Evolutionary conservation across 192 early-diverging fungal species (phyloP).

Genomic region (Entomortierella beljakovae): DNA sequence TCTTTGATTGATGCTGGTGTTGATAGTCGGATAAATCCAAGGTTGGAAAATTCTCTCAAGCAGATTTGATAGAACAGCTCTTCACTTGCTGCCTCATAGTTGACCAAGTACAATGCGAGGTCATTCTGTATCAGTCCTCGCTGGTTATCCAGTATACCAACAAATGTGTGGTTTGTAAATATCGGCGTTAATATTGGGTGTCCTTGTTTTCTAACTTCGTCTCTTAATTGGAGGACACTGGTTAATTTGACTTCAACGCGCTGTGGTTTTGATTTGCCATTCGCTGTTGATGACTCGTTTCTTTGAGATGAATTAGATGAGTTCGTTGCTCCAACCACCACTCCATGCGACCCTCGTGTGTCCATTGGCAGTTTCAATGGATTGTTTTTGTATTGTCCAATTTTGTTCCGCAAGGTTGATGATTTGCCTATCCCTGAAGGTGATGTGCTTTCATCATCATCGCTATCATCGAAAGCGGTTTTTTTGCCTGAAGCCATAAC

Average conservation of each 20-base stretch:
- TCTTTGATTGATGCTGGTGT: slow-evolving; percentile 75
- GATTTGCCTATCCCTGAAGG: not conserved
- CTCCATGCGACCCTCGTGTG: not conserved
- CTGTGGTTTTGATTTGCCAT: slow-evolving; percentile 22
- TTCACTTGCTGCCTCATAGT: slow-evolving; percentile 82
- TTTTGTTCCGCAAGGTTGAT: slow-evolving; percentile 23
- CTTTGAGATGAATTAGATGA: slow-evolving; percentile 1
- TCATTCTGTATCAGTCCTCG: slow-evolving; percentile 88
- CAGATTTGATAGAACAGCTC: slow-evolving; percentile 92
- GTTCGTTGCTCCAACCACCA: not conserved
- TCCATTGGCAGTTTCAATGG: not conserved
- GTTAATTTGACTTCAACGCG: slow-evolving; percentile 84
- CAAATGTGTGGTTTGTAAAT: slow-evolving; percentile 86
- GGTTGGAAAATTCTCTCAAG: slow-evolving; percentile 88
- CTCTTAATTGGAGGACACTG: slow-evolving; percentile 82
- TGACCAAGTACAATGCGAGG: slow-evolving; percentile 85
- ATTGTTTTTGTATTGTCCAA: slow-evolving; percentile 29
- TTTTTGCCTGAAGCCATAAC: not conserved
- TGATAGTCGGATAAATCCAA: slow-evolving; percentile 78
- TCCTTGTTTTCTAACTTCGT: slow-evolving; percentile 72
- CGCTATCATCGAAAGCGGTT: slow-evolving; percentile 5
- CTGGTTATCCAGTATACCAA: slow-evolving; percentile 87
- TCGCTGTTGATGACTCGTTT: not conserved
- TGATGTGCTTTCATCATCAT: not conserved
- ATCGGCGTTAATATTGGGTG: slow-evolving; percentile 81